Conservation (phyloP, 345 rosid species). For the Brassica cretica region DNA sequence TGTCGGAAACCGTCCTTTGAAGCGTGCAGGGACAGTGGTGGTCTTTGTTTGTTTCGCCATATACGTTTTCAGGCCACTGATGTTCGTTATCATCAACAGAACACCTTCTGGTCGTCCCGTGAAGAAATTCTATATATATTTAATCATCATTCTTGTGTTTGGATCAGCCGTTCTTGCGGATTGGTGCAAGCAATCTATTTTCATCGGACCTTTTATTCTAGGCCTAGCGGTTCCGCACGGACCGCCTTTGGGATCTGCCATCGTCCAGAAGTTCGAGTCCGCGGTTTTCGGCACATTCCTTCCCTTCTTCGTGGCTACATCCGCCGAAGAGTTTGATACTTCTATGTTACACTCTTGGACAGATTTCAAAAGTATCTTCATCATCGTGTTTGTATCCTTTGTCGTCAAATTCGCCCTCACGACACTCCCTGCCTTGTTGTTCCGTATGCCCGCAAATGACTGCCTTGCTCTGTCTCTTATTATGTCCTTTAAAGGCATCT, state of each 20-base stretch:
- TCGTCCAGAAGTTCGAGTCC: conserved; percentile 44
- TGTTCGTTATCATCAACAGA: conserved; percentile 31
- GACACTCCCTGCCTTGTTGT: conserved; percentile 39
- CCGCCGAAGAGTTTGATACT: conserved; percentile 14
- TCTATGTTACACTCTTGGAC: not conserved
- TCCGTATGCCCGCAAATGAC: conserved; percentile 47
- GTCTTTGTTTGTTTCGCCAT: conserved; percentile 21
- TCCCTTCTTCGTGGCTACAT: conserved; percentile 29
- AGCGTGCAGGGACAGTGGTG: conserved; percentile 19
- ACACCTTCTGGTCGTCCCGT: conserved; percentile 48
- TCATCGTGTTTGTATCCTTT: conserved; percentile 13
- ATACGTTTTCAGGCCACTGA: conserved; percentile 33
- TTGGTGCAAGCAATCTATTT: conserved; percentile 19
- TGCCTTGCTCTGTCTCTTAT: conserved; percentile 47
- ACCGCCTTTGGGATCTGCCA: conserved; percentile 50
- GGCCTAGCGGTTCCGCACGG: conserved; percentile 51
- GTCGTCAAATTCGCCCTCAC: conserved; percentile 35
- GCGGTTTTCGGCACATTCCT: conserved; percentile 36
- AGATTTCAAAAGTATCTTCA: not conserved
- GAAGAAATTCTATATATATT: conserved; percentile 22
- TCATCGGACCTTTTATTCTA: conserved; percentile 44
- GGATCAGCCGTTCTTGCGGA: conserved; percentile 27
- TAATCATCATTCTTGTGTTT: conserved; percentile 37
- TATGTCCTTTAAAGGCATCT: conserved; percentile 47
- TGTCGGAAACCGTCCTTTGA: conserved; percentile 28